These are phyloP conservation scores for Mucor piriformis DNA, from an alignment of 371 early-diverging fungal species.

Conservation along the genomic window DNA sequence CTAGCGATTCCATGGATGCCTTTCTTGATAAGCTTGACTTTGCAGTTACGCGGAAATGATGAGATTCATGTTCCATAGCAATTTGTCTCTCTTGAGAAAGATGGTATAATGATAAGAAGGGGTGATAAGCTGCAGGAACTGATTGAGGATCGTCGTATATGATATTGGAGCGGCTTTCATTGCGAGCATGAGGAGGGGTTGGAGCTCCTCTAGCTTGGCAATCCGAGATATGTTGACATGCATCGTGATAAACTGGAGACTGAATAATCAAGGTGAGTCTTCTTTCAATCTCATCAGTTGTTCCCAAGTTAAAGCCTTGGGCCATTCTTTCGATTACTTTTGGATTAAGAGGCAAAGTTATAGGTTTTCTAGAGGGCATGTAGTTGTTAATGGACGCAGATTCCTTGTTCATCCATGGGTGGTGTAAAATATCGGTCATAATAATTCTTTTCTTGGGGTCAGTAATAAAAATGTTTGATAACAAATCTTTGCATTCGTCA, in stretches of 20 bases:
- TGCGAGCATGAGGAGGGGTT: slow-evolving; percentile 5
- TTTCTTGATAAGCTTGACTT: slow-evolving; percentile 37
- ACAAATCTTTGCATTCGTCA: slow-evolving; percentile 74
- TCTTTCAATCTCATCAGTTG: slow-evolving; percentile 67
- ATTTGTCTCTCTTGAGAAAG: slow-evolving; percentile 78
- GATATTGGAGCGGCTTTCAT: slow-evolving; percentile 10
- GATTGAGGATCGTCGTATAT: slow-evolving; percentile 48
- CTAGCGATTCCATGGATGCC: slow-evolving; percentile 40
- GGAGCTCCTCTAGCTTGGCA: slow-evolving; percentile 10
- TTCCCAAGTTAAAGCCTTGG: slow-evolving; percentile 82
- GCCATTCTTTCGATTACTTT: slow-evolving; percentile 79
- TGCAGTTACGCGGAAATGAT: slow-evolving; percentile 9
- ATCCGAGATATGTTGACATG: slow-evolving; percentile 24
- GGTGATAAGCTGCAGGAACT: slow-evolving; percentile 59
- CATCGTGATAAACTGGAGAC: slow-evolving; percentile 38
- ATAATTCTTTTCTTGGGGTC: slow-evolving; percentile 75
- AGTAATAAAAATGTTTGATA: slow-evolving; percentile 79
- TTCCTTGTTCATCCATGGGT: slow-evolving; percentile 88
- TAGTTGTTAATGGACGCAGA: slow-evolving; percentile 61
- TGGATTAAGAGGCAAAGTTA: slow-evolving; percentile 69
- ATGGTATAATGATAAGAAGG: slow-evolving; percentile 84
- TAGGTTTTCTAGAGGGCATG: slow-evolving; percentile 69
- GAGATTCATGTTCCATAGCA: slow-evolving; percentile 44
- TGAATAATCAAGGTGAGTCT: slow-evolving; percentile 61
- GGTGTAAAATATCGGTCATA: slow-evolving; percentile 74